Percentiles rank a stretch among this genome's conserved stretches.
These are phyloP conservation scores for Scedosporium dehoogii DNA, from an alignment of 2,329 filamentous ascomycete species.

Conservation along the genomic window DNA sequence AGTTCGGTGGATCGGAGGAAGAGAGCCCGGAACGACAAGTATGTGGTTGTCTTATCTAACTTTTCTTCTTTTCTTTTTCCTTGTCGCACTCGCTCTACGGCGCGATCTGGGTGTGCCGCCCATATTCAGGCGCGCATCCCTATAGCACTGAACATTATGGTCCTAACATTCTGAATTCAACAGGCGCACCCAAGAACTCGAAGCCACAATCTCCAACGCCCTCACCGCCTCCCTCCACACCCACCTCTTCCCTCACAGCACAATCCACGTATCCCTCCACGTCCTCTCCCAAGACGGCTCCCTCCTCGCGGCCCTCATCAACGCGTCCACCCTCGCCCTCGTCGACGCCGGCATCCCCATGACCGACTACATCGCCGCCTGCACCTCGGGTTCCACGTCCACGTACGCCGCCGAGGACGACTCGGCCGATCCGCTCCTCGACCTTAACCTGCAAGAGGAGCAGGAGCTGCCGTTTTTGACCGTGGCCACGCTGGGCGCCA, in stretches of 20 bases:
- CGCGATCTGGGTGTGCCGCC: slow-evolving; percentile 10
- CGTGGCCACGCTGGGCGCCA: slow-evolving; percentile 66
- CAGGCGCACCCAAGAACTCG: slow-evolving; percentile 72
- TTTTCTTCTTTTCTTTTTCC: background rate
- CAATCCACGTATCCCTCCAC: slow-evolving; percentile 74
- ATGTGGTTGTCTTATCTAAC: slow-evolving; percentile 23
- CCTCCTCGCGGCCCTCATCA: slow-evolving; percentile 79
- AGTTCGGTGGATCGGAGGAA: slow-evolving; percentile 77
- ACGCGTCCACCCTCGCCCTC: slow-evolving; percentile 82
- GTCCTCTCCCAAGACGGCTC: slow-evolving; percentile 86
- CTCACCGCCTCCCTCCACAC: slow-evolving; percentile 73
- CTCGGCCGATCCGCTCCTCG: slow-evolving; percentile 64
- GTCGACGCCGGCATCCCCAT: slow-evolving; percentile 94
- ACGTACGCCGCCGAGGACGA: slow-evolving; percentile 57
- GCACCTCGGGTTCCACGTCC: slow-evolving; percentile 73
- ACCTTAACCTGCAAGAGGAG: slow-evolving; percentile 72
- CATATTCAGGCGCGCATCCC: background rate
- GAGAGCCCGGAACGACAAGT: slow-evolving; percentile 70
- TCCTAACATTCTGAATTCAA: background rate
- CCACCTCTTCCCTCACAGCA: slow-evolving; percentile 79
- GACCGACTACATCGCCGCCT: slow-evolving; percentile 82
- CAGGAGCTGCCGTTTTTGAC: slow-evolving; percentile 84
- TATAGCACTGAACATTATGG: no score
- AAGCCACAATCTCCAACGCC: slow-evolving; percentile 66
- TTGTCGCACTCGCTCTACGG: background rate